Conservation (phyloP, 2,329 filamentous ascomycete genomes). For the Beauveria bassiana region DNA sequence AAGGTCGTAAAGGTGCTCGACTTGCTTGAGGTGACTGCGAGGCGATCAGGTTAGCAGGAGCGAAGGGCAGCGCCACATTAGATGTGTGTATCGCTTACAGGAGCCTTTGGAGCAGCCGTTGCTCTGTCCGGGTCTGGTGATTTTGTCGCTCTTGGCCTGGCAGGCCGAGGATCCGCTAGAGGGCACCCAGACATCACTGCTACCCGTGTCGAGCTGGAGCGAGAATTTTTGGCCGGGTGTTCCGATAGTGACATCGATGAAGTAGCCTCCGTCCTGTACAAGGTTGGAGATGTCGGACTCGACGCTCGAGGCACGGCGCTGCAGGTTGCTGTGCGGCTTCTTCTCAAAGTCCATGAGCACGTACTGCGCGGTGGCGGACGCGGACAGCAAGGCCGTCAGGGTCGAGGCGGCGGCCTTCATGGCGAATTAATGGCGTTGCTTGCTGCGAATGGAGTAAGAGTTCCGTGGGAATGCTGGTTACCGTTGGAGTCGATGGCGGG, state of each 20-base stretch:
- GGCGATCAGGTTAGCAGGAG: conserved; percentile 16
- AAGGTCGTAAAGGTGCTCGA: conserved; percentile 41
- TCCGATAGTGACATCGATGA: conserved; percentile 48
- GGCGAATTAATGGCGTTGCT: not conserved
- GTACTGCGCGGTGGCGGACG: conserved; percentile 22
- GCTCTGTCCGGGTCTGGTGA: conserved; percentile 15
- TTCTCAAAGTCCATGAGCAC: conserved; percentile 42
- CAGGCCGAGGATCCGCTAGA: conserved; percentile 32
- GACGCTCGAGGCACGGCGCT: conserved; percentile 32
- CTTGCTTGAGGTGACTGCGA: conserved; percentile 34
- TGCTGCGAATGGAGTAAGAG: not conserved
- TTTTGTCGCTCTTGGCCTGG: conserved; percentile 15
- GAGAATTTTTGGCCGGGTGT: conserved; percentile 49
- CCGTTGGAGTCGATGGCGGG: not conserved
- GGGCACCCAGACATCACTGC: conserved; percentile 57
- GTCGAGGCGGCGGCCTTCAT: conserved; percentile 8
- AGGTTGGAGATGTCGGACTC: conserved; percentile 39
- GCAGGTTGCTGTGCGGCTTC: conserved; percentile 23
- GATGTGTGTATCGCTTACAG: conserved; percentile 29
- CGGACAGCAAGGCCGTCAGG: conserved; percentile 9
- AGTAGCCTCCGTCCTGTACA: conserved; percentile 41
- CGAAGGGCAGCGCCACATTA: not conserved
- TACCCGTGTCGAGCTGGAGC: conserved; percentile 57
- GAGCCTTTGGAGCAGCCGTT: conserved; percentile 35
- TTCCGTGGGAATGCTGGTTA: not conserved